Base-by-base conservation (phyloP, 495 filamentous ascomycete genomes). In the Penicillium dipodomyicola region DNA sequence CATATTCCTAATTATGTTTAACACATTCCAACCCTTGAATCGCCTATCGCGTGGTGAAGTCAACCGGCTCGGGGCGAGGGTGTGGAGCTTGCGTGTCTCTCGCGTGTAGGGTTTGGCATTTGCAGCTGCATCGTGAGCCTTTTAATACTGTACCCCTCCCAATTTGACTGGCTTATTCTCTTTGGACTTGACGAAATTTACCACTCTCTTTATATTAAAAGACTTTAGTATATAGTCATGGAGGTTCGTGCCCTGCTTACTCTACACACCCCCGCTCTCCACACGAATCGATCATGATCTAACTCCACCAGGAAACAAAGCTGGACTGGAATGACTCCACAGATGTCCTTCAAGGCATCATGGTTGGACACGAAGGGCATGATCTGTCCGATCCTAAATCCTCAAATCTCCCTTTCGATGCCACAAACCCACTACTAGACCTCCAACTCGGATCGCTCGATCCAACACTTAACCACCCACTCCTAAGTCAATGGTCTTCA, bases 291-390 rank as follows among this genome's bases (percentile, higher is more conserved):
- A 44, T 42, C 15, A 30, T 40, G 40, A 15, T 15, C 30, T 53
- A 59, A 45, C 33, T 52, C 51, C 20, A 19, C 30, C 46, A 64
- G 49, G 54, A 57, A 19, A 33, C 59, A 32, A 56, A 65, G 30
- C 42, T 60, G 52, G 51, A 35, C 45, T 76, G 73, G 73, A 60
- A 61, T 25, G 54, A 65, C 47, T 63, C 71, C 20, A 51, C 57
- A 44, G 70, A 76, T 62, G 54, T 72, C 40, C 72, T 76, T 9
- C 73, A 74, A 25, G 71, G 67, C 41, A 74, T 76, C 62, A 65
- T 72, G 67, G 64, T 49, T 29, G 39, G 52, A 20, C 55, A 53
- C 8, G 59, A 65, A 54, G 29, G 49, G 29, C 23, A 55, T 49
- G 51, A 66, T 42, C 45, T 32, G 29, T 48, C 53, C 11, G 43